Conservation (phyloP, 805 yeast genomes). For the Diddensiella transvaalensis region DNA sequence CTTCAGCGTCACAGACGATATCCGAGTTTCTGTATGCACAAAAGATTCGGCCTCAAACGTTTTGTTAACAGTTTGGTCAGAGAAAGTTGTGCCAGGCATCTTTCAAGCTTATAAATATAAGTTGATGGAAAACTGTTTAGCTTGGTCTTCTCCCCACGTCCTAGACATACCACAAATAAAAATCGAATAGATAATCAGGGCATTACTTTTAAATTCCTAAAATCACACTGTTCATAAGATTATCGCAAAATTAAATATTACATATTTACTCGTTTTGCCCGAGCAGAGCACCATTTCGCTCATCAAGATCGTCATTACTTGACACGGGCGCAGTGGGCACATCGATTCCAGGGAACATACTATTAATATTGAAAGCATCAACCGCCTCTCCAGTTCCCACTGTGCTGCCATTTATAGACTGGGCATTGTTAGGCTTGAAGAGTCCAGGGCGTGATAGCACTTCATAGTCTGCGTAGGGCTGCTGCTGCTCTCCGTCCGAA, state of each 20-base stretch:
- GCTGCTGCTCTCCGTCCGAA: background rate
- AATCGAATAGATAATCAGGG: too few relatives aligned
- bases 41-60: constrained; percentile 23
- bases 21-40: constrained; percentile 22
- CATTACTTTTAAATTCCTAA: too few relatives aligned
- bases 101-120: background rate
- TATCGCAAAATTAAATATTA: too few relatives aligned
- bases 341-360: constrained; percentile 4
- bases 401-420: background rate
- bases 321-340: background rate
- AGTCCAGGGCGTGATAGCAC: background rate
- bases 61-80: constrained; percentile 21
- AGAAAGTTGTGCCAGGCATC: constrained; percentile 11
- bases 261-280: too few relatives aligned
- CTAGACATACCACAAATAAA: too few relatives aligned
- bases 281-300: background rate
- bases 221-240: too few relatives aligned
- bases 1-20: constrained; percentile 23
- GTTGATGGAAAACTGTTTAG: too few relatives aligned
- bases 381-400: background rate
- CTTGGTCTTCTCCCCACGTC: too few relatives aligned
- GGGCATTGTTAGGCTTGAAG: background rate
- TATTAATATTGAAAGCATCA: background rate
- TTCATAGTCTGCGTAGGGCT: constrained; percentile 1
- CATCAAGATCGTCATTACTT: background rate